Evolutionary conservation across 805 yeast genomes (phyloP).

Genomic region (Lipomyces orientalis): DNA sequence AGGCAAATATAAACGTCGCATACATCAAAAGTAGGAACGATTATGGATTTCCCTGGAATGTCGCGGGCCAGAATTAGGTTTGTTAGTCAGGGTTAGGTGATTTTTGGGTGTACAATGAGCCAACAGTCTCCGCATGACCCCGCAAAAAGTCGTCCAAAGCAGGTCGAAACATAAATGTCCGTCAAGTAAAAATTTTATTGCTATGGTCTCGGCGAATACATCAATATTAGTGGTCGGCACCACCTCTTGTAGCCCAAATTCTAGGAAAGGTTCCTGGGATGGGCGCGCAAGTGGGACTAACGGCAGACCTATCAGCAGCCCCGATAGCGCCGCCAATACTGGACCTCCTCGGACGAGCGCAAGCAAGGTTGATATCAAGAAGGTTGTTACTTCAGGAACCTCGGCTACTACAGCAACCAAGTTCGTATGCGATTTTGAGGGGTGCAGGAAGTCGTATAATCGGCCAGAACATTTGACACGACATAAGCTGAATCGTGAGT

Average conservation of each 20-base stretch:
- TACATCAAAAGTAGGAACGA: too few species aligned
- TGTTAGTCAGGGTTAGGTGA: too few species aligned
- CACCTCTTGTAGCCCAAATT: not conserved
- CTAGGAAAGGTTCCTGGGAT: not conserved
- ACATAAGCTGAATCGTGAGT: conserved; percentile 41
- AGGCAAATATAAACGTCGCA: too few species aligned
- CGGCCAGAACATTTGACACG: conserved; percentile 40
- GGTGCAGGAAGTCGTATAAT: conserved; percentile 39
- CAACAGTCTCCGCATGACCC: too few species aligned
- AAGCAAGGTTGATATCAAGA: not conserved
- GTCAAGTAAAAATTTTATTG: too few species aligned
- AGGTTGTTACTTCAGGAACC: too few species aligned
- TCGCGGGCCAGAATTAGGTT: too few species aligned
- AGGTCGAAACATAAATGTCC: not conserved
- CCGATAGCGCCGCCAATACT: not conserved
- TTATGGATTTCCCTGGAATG: too few species aligned
- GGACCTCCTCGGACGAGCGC: not conserved
- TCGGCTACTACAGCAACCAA: not conserved
- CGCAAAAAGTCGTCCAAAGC: too few species aligned
- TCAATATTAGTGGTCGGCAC: not conserved
- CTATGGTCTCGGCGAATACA: not conserved
- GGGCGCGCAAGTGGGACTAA: not conserved
- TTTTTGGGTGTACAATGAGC: too few species aligned
- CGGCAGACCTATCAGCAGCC: not conserved
- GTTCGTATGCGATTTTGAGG: conserved; percentile 26